Base-by-base conservation (phyloP, 176 grass and related monocot species). In the Tillandsia fasciculata region DNA sequence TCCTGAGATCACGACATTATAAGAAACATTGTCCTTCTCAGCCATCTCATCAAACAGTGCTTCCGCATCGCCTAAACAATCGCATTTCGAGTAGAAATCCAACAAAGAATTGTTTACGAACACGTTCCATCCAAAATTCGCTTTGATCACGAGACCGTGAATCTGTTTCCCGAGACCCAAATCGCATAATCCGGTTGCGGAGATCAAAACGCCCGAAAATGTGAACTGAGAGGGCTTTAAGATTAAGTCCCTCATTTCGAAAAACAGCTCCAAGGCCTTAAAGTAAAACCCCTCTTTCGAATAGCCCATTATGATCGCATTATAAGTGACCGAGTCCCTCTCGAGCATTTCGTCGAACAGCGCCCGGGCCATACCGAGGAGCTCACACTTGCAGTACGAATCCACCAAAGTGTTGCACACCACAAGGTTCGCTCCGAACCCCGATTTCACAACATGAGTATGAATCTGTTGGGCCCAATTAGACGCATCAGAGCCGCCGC, bases 41-140 rank as follows among this genome's bases (percentile, higher is more conserved):
- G 24, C 47, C 83, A 96, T 96, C 76, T 76, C 83, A 64, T 91
- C 76, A 63, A 96, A 96, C 69, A 91, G 66, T 51, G 51, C 67
- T 66, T 63, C 70, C 59, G 84, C 75, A 69, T 89, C 80, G 51
- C 53, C 48, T 74, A 87, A 56, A 65, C 69, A 78, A 73, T 84
- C 73, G 9, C 86, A 79, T 80, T 96, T 96, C 7, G 80, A 87
- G 80, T 96, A 96, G 61, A 91, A 91, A 87, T 91, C 88, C 51
- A 96, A 78, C 78, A 96, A 56, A 9, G 88, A 80, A 53, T 96
- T 96, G 73, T 70, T 91, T 50, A 89, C 80, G 54, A 91, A 88
- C 51, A 91, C 88, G 53, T 91, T 81, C 80, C 65, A 50, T 11
- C 33, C 18, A 20, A 89, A 81, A 51, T 73, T 91, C 51, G 71